These are phyloP conservation scores for Penicillium atrosanguineum DNA, from an alignment of 495 filamentous ascomycete genomes.

Conservation along the genomic window DNA sequence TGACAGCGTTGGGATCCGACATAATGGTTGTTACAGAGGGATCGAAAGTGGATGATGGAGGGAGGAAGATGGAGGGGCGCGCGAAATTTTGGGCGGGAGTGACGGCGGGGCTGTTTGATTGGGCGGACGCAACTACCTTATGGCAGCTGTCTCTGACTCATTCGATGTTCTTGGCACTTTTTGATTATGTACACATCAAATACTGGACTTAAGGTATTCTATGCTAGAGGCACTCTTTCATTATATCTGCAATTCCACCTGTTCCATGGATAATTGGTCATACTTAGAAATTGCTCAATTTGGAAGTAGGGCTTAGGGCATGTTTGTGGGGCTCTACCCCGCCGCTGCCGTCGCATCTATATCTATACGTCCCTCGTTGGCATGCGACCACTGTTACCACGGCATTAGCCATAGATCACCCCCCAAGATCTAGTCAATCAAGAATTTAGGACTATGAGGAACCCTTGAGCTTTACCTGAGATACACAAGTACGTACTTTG, in stretches of 20 bases:
- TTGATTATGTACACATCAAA: background rate
- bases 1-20: slow-evolving; percentile 46
- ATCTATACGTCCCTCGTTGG: background rate
- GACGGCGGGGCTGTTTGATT: slow-evolving; percentile 30
- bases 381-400: too few relatives aligned
- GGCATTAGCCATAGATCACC: too few relatives aligned
- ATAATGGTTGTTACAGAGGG: slow-evolving; percentile 29
- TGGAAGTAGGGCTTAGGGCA: slow-evolving; percentile 46
- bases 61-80: slow-evolving; percentile 27
- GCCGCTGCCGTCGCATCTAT: slow-evolving; percentile 9
- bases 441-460: too few relatives aligned
- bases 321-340: slow-evolving; percentile 30
- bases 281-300: slow-evolving; percentile 1
- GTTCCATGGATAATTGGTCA: background rate
- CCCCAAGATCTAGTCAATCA: too few relatives aligned
- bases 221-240: background rate
- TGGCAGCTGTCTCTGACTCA: slow-evolving; percentile 6
- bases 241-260: background rate
- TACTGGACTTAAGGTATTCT: background rate
- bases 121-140: slow-evolving; percentile 16
- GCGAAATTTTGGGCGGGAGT: slow-evolving; percentile 42
- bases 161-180: background rate
- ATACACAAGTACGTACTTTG: too few relatives aligned
- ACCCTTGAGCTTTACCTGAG: too few relatives aligned
- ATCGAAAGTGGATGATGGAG: slow-evolving; percentile 22